A percentile compares a stretch with the other conserved stretches of the same genome.
Conservation (phyloP, 2,329 filamentous ascomycete genomes). For the Fonsecaea pugnacius region DNA sequence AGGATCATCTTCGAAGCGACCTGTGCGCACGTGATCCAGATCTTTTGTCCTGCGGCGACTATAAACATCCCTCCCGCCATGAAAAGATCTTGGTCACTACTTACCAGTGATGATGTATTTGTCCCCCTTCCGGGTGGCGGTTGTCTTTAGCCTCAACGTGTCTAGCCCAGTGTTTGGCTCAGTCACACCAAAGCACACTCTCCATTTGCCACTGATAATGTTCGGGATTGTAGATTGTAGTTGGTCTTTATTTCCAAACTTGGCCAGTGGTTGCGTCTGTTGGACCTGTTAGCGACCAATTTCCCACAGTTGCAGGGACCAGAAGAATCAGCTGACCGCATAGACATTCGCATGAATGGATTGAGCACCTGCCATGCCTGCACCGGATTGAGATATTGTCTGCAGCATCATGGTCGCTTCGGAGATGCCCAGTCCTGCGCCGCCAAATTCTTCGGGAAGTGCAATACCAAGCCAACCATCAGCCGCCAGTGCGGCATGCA, state of each 20-base stretch:
- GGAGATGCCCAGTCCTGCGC: slow-evolving; percentile 72
- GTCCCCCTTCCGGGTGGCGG: slow-evolving; percentile 63
- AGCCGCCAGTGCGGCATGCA: slow-evolving; percentile 74
- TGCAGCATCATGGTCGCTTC: slow-evolving; percentile 90
- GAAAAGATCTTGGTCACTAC: background rate
- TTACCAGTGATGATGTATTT: slow-evolving; percentile 61
- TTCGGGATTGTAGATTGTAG: slow-evolving; percentile 67
- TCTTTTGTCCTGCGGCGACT: slow-evolving; percentile 65
- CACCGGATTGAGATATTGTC: slow-evolving; percentile 76
- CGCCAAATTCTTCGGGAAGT: slow-evolving; percentile 73
- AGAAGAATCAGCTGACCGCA: slow-evolving; percentile 45
- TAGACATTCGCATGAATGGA: slow-evolving; percentile 71
- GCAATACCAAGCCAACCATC: slow-evolving; percentile 84
- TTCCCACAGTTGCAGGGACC: background rate
- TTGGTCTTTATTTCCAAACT: slow-evolving; percentile 71
- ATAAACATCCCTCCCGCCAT: background rate
- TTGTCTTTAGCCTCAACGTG: slow-evolving; percentile 71
- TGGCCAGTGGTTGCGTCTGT: slow-evolving; percentile 49
- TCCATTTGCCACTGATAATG: slow-evolving; percentile 72
- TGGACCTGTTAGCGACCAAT: background rate
- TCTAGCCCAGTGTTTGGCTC: slow-evolving; percentile 81
- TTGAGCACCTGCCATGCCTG: slow-evolving; percentile 74
- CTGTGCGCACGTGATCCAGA: slow-evolving; percentile 86
- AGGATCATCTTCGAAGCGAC: slow-evolving; percentile 83
- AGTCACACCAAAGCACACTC: slow-evolving; percentile 83